A percentile compares a stretch with the other conserved stretches of the same genome.
Conservation (phyloP, 768 basidiomycete genomes). For the Pulveroboletus sp. region DNA sequence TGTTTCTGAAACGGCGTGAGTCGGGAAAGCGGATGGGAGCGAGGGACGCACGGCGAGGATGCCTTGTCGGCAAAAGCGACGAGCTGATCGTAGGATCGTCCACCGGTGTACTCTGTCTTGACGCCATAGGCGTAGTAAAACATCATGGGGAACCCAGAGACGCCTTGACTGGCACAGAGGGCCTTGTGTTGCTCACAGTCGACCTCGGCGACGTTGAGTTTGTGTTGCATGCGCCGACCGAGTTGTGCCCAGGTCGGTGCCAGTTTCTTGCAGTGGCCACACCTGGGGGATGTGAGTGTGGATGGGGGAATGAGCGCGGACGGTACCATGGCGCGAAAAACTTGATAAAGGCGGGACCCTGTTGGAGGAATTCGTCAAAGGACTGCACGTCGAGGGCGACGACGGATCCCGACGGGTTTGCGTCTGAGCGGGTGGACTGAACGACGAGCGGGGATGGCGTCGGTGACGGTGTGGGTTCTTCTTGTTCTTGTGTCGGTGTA, state of each 20-base stretch:
- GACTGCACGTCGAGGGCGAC: conserved; percentile 26
- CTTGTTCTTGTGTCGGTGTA: background rate
- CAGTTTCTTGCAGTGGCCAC: conserved; percentile 95
- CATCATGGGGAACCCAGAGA: conserved; percentile 84
- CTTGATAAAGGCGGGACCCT: conserved; percentile 62
- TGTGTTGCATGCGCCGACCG: conserved; percentile 64
- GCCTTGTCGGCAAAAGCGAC: conserved; percentile 76
- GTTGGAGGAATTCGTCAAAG: conserved; percentile 38
- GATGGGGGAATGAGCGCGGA: no score
- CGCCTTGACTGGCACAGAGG: conserved; percentile 62
- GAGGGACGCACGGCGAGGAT: conserved; percentile 55
- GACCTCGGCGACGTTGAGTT: conserved; percentile 79
- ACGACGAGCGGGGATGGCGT: conserved; percentile 10
- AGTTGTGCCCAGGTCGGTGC: conserved; percentile 80
- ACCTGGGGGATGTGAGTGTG: conserved; percentile 41
- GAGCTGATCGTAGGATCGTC: conserved; percentile 69
- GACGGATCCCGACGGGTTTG: conserved; percentile 27
- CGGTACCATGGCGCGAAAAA: conserved; percentile 89
- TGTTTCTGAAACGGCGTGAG: conserved; percentile 11
- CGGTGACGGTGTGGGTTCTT: background rate
- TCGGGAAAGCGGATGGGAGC: background rate
- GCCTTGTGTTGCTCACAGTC: conserved; percentile 78
- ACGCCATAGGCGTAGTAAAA: conserved; percentile 60
- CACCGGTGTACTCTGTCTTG: conserved; percentile 73
- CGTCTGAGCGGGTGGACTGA: conserved; percentile 10